Evolutionary conservation across 805 yeast genomes (phyloP), one percentile per base, ranked within the genome.

Genomic region (Candida peoriensis): DNA sequence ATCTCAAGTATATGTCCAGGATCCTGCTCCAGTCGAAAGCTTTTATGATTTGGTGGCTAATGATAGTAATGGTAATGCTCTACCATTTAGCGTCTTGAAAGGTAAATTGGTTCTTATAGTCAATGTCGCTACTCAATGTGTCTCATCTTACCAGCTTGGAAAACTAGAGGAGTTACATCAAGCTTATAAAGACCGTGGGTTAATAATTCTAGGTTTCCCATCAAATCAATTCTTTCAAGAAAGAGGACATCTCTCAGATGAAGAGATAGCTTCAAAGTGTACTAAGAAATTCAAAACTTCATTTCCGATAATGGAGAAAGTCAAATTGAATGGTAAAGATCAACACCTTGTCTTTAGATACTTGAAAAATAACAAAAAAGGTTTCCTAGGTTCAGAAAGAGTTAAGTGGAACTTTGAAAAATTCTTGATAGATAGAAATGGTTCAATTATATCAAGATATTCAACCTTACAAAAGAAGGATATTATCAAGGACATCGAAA

Each of bases 101-200:
- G 94, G 90, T 21, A 84, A 88, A 60, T 88, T 80, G 18, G 90
- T 88, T 2, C 58, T 88, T 26, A 68, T 89, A 33, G 95, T 86
- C 34, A 88, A 89, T 59, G 89, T 86, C 8, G 96, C 96, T 7
- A 81, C 94, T 44, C 81, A 85, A 60, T 86, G 94, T 57, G 78
- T 77, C 5, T 78, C 76, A 61, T 78, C 93, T 4, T 78, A 83
- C 37, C 95, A 87, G 58, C 83, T 81, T 57, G 62, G 67, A 34
- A 90, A 79, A 34, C 63, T 88, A 23, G 89, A 88, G 60, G 62
- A 57, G 26, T 60, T 88, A 11, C 78, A 85, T 63, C 63, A 76
- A 41, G 76, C 77, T 54, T 83, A 80, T 61, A 61, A 70, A 34
- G 74, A 70, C 32, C 52, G 71, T 42, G 94, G 85, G 1, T 64